phyloP scores from a whole-genome alignment of 257 asterid genomes.

The Pogostemon cablin region DNA sequence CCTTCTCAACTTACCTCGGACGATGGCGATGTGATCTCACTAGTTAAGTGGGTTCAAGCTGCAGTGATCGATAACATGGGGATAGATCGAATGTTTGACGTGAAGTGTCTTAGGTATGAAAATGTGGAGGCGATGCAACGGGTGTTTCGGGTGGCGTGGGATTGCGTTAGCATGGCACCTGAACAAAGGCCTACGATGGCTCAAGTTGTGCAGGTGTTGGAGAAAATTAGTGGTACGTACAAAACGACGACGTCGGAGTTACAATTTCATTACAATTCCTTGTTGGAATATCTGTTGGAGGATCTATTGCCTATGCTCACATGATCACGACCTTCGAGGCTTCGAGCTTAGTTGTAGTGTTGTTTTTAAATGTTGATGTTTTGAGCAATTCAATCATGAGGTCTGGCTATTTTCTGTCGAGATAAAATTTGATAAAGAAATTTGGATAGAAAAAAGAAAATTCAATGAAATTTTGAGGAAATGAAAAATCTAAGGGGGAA shows the following conservation, averaged over 20 bases:
- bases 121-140: slow-evolving; percentile 2
- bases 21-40: background rate
- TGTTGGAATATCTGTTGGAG: slow-evolving; percentile 12
- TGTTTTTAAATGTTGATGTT: no score
- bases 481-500: no score
- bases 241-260: background rate
- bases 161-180: slow-evolving; percentile 21
- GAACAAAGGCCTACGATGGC: slow-evolving; percentile 28
- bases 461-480: no score
- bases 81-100: slow-evolving; percentile 11
- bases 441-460: no score
- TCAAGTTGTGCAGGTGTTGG: slow-evolving; percentile 32
- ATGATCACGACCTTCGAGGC: background rate
- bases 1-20: background rate
- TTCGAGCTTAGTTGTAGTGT: no score
- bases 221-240: slow-evolving; percentile 28
- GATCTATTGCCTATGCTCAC: slow-evolving; percentile 20
- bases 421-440: no score
- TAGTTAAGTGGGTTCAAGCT: slow-evolving; percentile 20
- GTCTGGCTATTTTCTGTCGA: no score
- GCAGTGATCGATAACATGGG: background rate
- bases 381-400: no score
- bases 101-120: background rate
- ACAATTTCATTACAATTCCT: background rate
- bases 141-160: slow-evolving; percentile 25